These are phyloP conservation scores for Trichocladium uniseriatum DNA, from an alignment of 495 filamentous ascomycete genomes.

Conservation along the genomic window DNA sequence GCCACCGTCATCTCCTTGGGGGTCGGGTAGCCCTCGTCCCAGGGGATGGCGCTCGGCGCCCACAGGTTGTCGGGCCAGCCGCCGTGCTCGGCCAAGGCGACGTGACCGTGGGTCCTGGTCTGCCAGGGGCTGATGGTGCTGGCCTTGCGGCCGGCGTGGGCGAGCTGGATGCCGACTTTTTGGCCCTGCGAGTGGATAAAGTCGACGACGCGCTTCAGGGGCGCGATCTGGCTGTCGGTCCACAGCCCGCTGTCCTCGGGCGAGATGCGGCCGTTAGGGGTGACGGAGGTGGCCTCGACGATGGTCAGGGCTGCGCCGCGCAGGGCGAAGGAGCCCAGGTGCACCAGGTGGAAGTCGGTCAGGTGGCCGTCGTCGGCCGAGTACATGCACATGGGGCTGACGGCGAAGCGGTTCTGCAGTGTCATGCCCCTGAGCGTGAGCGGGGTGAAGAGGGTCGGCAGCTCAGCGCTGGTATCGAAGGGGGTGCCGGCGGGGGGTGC, in stretches of 20 bases:
- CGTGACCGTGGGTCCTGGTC: constrained; percentile 14
- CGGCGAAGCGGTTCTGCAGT: constrained; percentile 62
- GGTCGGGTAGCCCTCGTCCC: constrained; percentile 31
- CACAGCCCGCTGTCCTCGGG: constrained; percentile 63
- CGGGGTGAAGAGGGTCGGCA: constrained; percentile 57
- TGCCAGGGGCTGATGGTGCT: constrained; percentile 54
- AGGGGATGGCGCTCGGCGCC: constrained; percentile 39
- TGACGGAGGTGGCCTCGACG: constrained; percentile 60
- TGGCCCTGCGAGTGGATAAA: constrained; percentile 54
- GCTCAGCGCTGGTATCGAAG: constrained; percentile 27
- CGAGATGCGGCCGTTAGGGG: constrained; percentile 59
- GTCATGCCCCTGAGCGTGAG: constrained; percentile 56
- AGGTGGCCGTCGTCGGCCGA: constrained; percentile 56
- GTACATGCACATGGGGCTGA: constrained; percentile 61
- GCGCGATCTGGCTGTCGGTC: constrained; percentile 59
- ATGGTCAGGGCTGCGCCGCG: constrained; percentile 57
- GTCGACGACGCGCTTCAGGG: constrained; percentile 51
- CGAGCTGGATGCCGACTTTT: constrained; percentile 63
- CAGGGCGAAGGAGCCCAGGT: constrained; percentile 52
- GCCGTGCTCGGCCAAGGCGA: constrained; percentile 43
- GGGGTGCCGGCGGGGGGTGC: constrained; percentile 46
- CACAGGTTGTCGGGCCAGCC: constrained; percentile 61
- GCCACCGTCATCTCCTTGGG: constrained; percentile 50
- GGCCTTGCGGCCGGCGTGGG: constrained; percentile 66
- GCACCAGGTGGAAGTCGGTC: constrained; percentile 61